A percentile compares a stretch with the other conserved stretches of the same genome.
phyloP scores from a whole-genome alignment of 495 filamentous ascomycete species.

The Penicillium turbatum region DNA sequence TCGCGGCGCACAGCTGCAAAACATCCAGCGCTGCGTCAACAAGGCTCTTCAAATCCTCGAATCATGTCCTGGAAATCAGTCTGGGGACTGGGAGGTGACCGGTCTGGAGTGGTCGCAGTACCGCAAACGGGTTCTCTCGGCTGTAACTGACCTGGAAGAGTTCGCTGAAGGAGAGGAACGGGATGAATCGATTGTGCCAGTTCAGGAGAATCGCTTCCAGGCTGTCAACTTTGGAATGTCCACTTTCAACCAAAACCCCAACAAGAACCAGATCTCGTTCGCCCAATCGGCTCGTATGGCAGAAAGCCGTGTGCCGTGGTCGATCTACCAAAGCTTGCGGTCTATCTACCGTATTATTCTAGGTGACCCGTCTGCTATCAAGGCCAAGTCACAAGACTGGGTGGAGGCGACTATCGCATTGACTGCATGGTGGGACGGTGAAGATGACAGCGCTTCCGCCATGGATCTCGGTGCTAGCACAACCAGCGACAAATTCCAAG shows the following conservation, averaged over 20 bases:
- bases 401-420: constrained; percentile 76
- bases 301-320: constrained; percentile 79
- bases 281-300: constrained; percentile 66
- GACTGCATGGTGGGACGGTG: constrained; percentile 85
- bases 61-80: constrained; percentile 60
- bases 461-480: constrained; percentile 24
- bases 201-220: constrained; percentile 39
- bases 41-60: constrained; percentile 62
- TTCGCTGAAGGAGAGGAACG: constrained; percentile 70
- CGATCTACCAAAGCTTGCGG: constrained; percentile 74
- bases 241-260: constrained; percentile 22
- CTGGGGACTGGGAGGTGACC: constrained; percentile 69
- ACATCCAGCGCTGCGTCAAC: constrained; percentile 64
- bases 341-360: constrained; percentile 71
- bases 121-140: constrained; percentile 61
- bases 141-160: constrained; percentile 60
- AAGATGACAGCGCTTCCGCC: constrained; percentile 46
- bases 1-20: constrained; percentile 62
- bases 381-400: constrained; percentile 73
- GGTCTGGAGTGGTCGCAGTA: constrained; percentile 74
- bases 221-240: constrained; percentile 52
- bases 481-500: constrained; percentile 14
- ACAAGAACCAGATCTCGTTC: constrained; percentile 38
- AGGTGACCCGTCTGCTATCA: constrained; percentile 64
- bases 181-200: constrained; percentile 23